Conservation (phyloP, 352 stramenopile species). For the Globisporangium orthogonon region DNA sequence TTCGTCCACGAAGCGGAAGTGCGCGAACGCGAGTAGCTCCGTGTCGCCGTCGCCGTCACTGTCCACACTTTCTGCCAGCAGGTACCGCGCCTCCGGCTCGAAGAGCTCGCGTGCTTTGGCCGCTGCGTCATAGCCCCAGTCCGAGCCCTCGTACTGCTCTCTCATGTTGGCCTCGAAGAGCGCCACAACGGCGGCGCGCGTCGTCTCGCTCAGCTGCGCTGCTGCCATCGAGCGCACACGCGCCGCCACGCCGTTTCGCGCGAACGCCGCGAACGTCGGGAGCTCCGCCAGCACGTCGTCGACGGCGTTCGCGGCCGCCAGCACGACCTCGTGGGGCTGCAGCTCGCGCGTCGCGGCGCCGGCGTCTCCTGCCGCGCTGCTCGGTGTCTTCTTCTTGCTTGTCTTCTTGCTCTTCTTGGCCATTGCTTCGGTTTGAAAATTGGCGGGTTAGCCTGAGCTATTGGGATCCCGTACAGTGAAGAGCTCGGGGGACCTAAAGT, state of each 20-base stretch:
- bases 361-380: not conserved
- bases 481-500: not conserved
- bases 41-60: slow-evolving; percentile 2
- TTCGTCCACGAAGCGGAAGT: slow-evolving; percentile 93
- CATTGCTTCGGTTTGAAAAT: slow-evolving; percentile 5
- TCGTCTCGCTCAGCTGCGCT: slow-evolving; percentile 22
- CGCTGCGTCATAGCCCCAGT: slow-evolving; percentile 87
- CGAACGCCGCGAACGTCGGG: slow-evolving; percentile 43
- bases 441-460: not conserved
- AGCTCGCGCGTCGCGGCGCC: not conserved
- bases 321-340: slow-evolving; percentile 10
- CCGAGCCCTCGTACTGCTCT: slow-evolving; percentile 76
- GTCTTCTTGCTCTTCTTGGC: slow-evolving; percentile 19
- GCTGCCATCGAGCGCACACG: slow-evolving; percentile 38
- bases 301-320: slow-evolving; percentile 48
- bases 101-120: slow-evolving; percentile 84
- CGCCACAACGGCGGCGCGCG: slow-evolving; percentile 30
- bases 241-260: slow-evolving; percentile 39
- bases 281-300: slow-evolving; percentile 60
- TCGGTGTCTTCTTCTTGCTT: slow-evolving; percentile 9
- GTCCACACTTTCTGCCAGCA: slow-evolving; percentile 38
- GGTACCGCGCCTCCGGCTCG: slow-evolving; percentile 81
- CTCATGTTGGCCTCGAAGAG: slow-evolving; percentile 93
- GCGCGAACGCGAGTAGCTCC: slow-evolving; percentile 71
- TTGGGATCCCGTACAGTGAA: not conserved